phyloP scores from a whole-genome alignment of 2,329 filamentous ascomycete species.

The Pseudocercospora ulei region DNA sequence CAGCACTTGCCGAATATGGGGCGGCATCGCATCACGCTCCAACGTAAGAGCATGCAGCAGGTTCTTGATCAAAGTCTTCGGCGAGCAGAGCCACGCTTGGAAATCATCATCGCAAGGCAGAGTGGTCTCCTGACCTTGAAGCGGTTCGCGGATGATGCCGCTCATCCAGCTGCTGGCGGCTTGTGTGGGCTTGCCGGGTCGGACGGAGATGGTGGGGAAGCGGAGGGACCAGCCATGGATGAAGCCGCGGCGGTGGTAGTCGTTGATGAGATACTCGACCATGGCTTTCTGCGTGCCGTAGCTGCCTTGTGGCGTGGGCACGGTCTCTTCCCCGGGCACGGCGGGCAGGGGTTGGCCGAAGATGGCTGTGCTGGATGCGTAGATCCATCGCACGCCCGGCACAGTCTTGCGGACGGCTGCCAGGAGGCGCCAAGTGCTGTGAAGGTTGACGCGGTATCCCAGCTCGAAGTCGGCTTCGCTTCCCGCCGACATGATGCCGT shows the following conservation, averaged over 20 bases:
- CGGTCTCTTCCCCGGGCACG: conserved; percentile 39
- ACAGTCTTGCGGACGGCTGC: conserved; percentile 41
- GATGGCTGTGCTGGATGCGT: conserved; percentile 44
- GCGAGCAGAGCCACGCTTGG: conserved; percentile 50
- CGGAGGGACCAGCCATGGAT: conserved; percentile 40
- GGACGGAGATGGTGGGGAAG: conserved; percentile 46
- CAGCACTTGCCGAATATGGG: conserved; percentile 45
- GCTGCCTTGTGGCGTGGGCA: conserved; percentile 42
- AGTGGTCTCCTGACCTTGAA: conserved; percentile 42
- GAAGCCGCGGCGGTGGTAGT: conserved; percentile 45
- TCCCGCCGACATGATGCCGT: conserved; percentile 48
- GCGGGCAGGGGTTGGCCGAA: conserved; percentile 43
- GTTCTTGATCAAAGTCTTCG: conserved; percentile 47
- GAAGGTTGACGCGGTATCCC: conserved; percentile 45
- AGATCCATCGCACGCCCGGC: conserved; percentile 43
- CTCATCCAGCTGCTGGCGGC: conserved; percentile 46
- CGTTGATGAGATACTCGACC: conserved; percentile 44
- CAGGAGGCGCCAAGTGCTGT: conserved; percentile 42
- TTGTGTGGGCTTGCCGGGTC: conserved; percentile 44
- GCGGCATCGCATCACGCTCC: conserved; percentile 43
- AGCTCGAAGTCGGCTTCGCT: conserved; percentile 46
- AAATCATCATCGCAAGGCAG: conserved; percentile 47
- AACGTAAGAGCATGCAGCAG: conserved; percentile 46
- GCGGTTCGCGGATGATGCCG: conserved; percentile 47
- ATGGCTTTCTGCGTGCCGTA: conserved; percentile 48